Percentiles rank a stretch among this genome's conserved stretches.
Conservation (phyloP, 2,329 filamentous ascomycete genomes). For the Hypoxylon sp. region DNA sequence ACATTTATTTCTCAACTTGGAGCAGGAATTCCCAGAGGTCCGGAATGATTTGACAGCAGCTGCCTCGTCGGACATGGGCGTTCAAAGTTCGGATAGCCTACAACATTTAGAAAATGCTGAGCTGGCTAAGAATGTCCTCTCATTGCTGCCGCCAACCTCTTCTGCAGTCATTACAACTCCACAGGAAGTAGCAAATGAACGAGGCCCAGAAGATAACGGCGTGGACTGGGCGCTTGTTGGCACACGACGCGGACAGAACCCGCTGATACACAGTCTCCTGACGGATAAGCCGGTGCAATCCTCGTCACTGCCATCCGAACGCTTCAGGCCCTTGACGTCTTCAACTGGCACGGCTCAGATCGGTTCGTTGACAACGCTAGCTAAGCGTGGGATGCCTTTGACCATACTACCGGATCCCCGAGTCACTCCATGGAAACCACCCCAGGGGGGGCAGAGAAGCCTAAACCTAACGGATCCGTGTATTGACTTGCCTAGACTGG, state of each 20-base stretch:
- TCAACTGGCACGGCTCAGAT: conserved; percentile 52
- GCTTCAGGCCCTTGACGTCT: conserved; percentile 62
- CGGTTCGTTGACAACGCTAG: conserved; percentile 76
- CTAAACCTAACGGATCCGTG: conserved; percentile 81
- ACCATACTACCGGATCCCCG: conserved; percentile 82
- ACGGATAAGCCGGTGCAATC: conserved; percentile 95
- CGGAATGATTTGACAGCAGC: conserved; percentile 67
- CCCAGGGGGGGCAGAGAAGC: conserved; percentile 67
- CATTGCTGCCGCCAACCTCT: conserved; percentile 83
- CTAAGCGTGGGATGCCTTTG: conserved; percentile 91
- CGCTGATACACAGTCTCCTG: conserved; percentile 92
- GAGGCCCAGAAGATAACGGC: conserved; percentile 63
- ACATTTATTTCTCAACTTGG: conserved; percentile 91
- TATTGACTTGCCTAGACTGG: conserved; percentile 85
- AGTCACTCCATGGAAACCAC: conserved; percentile 74
- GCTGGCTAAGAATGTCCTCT: conserved; percentile 76
- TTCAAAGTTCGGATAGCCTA: conserved; percentile 45
- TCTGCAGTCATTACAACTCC: conserved; percentile 93
- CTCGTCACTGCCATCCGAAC: conserved; percentile 84
- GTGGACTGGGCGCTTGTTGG: conserved; percentile 63
- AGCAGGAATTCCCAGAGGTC: conserved; percentile 85
- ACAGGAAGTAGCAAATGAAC: conserved; percentile 75
- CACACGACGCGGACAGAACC: conserved; percentile 74
- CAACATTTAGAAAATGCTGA: conserved; percentile 76
- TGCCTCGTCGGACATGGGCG: conserved; percentile 29